These are phyloP conservation scores for Termitomyces sp. DNA, from an alignment of 768 basidiomycete genomes.

Conservation along the genomic window DNA sequence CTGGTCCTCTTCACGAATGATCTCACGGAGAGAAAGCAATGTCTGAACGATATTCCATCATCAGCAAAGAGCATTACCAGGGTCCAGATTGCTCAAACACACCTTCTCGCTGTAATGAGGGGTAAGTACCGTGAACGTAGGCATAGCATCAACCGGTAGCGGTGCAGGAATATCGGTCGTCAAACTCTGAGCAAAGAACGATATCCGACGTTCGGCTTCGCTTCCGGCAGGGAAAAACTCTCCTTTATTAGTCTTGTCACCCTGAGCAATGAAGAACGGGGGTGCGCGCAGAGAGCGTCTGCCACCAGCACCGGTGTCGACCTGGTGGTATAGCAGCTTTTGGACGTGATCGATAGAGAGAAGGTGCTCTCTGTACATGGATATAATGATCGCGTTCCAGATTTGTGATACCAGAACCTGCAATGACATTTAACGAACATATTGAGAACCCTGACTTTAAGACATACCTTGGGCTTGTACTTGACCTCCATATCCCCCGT, in stretches of 20 bases:
- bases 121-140: conserved; percentile 96
- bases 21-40: conserved; percentile 91
- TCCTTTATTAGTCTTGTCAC: conserved; percentile 71
- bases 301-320: conserved; percentile 74
- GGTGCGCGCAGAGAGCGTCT: conserved; percentile 92
- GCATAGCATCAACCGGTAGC: conserved; percentile 98
- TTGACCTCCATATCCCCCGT: conserved; percentile 96
- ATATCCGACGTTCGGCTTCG: conserved; percentile 96
- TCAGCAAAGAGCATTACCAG: background rate
- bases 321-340: conserved; percentile 95
- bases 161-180: conserved; percentile 94
- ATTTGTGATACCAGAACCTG: conserved; percentile 97
- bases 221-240: conserved; percentile 95
- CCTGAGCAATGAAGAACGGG: conserved; percentile 96
- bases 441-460: background rate
- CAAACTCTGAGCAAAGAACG: conserved; percentile 97
- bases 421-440: background rate
- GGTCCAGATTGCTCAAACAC: conserved; percentile 12
- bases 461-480: conserved; percentile 95
- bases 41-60: conserved; percentile 52
- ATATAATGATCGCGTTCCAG: conserved; percentile 99
- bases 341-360: conserved; percentile 98
- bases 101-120: conserved; percentile 99
- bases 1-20: conserved; percentile 98
- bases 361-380: conserved; percentile 99